Percentiles rank a stretch among this genome's conserved stretches.
Evolutionary conservation across 148 eudicot genomes (phyloP).

Genomic region (Cornus suecica): DNA sequence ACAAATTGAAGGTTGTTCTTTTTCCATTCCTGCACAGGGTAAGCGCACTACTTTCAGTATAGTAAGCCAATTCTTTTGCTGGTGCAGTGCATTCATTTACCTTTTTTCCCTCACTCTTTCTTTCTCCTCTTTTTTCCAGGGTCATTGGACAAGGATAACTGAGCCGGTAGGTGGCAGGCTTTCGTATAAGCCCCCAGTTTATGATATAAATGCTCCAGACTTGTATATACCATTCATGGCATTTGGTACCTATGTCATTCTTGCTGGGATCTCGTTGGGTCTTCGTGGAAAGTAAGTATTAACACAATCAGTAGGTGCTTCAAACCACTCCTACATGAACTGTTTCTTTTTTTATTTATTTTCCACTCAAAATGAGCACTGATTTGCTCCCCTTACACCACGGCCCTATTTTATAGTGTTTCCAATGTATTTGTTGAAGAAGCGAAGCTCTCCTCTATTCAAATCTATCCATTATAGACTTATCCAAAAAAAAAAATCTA

Average conservation of each 20-base stretch:
- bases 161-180: constrained; percentile 95
- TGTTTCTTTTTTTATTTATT: no score
- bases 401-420: constrained; percentile 19
- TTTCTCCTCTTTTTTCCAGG: constrained; percentile 30
- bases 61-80: background rate
- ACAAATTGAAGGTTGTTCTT: constrained; percentile 86
- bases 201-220: constrained; percentile 90
- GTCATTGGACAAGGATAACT: constrained; percentile 94
- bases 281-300: constrained; percentile 78
- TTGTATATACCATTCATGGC: constrained; percentile 88
- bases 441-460: background rate
- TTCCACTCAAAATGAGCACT: no score
- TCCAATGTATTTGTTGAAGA: constrained; percentile 17
- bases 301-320: background rate
- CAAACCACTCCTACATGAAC: no score
- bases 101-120: background rate
- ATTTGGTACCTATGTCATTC: constrained; percentile 82
- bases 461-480: background rate
- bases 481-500: no score
- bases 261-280: constrained; percentile 79
- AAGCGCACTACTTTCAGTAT: constrained; percentile 22
- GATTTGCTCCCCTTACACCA: constrained; percentile 5
- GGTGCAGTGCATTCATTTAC: background rate
- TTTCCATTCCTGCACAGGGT: constrained; percentile 92
- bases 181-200: constrained; percentile 86